Conservation (phyloP, 352 stramenopile genomes). For the Globisporangium yorkense region DNA sequence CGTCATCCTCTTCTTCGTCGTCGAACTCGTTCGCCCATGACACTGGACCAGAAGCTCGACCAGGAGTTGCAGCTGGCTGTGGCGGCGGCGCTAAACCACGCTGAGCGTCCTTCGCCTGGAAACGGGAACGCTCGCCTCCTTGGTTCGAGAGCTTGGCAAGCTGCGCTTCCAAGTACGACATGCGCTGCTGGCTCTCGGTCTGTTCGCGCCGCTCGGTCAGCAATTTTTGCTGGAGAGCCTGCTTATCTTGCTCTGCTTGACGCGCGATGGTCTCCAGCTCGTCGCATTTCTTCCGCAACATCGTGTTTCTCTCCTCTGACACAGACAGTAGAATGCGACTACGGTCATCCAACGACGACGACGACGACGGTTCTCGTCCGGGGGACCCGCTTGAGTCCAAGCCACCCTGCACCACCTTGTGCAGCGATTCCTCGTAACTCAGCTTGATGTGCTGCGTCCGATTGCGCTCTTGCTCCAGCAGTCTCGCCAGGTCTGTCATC, state of each 20-base stretch:
- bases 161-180: slow-evolving; percentile 62
- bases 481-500: slow-evolving; percentile 47
- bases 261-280: slow-evolving; percentile 49
- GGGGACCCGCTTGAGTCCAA: slow-evolving; percentile 16
- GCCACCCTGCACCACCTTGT: slow-evolving; percentile 55
- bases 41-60: slow-evolving; percentile 20
- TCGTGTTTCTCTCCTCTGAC: slow-evolving; percentile 65
- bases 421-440: slow-evolving; percentile 79
- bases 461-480: slow-evolving; percentile 66
- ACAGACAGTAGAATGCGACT: slow-evolving; percentile 66
- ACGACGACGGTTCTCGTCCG: not conserved
- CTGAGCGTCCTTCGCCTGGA: not conserved
- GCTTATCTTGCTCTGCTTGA: slow-evolving; percentile 40
- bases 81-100: not conserved
- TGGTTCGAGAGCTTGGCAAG: slow-evolving; percentile 29
- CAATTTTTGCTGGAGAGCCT: slow-evolving; percentile 39
- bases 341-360: slow-evolving; percentile 36
- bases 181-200: slow-evolving; percentile 37
- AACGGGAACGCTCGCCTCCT: slow-evolving; percentile 4
- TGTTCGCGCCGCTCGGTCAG: slow-evolving; percentile 11
- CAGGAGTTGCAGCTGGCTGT: slow-evolving; percentile 4
- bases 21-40: slow-evolving; percentile 73
- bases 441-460: slow-evolving; percentile 75
- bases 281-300: slow-evolving; percentile 71
- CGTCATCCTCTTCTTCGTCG: slow-evolving; percentile 62